Conservation (phyloP, 495 filamentous ascomycete genomes). For the Penicillium goetzii region DNA sequence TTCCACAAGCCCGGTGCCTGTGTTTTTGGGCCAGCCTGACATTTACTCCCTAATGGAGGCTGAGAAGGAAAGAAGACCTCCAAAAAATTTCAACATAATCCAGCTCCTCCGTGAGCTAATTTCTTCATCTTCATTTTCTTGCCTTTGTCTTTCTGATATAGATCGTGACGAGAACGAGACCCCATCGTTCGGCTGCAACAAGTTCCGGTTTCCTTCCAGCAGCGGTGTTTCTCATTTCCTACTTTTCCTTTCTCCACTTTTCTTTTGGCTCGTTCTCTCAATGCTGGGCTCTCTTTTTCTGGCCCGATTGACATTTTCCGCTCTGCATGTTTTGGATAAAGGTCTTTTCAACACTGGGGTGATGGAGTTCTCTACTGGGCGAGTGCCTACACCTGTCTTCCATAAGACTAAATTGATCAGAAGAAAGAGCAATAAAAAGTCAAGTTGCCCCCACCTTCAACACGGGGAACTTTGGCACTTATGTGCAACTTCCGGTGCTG, state of each 20-base stretch:
- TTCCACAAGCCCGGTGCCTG: constrained; percentile 28
- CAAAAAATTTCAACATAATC: constrained; percentile 43
- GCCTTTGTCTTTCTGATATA: constrained; percentile 21
- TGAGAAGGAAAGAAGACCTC: constrained; percentile 27
- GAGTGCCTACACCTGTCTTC: background rate
- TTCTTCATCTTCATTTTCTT: constrained; percentile 11
- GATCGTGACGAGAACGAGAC: constrained; percentile 11
- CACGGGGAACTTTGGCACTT: constrained; percentile 2
- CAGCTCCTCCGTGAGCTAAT: constrained; percentile 16
- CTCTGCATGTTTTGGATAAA: constrained; percentile 7
- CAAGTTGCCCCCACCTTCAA: constrained; percentile 9
- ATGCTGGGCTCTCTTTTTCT: background rate
- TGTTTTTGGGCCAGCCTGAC: constrained; percentile 11
- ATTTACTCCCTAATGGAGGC: constrained; percentile 9
- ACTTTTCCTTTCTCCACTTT: background rate
- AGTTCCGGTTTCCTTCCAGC: constrained; percentile 15
- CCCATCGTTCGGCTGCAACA: constrained; percentile 4
- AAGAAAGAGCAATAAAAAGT: constrained; percentile 15
- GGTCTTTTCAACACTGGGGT: constrained; percentile 9
- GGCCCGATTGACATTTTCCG: background rate
- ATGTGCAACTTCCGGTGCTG: background rate
- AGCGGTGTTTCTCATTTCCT: constrained; percentile 12
- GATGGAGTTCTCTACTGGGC: constrained; percentile 6
- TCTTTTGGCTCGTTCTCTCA: background rate
- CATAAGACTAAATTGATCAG: constrained; percentile 15